Conservation (phyloP, 768 basidiomycete genomes). For the Lentinus brumalis region DNA sequence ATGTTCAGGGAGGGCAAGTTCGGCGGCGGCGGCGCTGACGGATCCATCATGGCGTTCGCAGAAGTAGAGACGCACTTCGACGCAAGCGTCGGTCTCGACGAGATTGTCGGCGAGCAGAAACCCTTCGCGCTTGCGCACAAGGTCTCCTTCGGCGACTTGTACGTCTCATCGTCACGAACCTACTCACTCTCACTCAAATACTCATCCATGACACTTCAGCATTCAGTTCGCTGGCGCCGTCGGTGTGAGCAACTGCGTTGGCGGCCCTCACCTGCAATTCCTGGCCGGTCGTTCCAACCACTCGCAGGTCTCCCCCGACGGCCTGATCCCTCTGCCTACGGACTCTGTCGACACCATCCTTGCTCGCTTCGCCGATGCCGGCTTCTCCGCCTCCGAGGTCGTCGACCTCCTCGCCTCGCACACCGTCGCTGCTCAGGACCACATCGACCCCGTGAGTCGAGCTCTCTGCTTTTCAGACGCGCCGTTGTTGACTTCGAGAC, state of each 20-base stretch:
- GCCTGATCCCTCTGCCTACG: constrained; percentile 21
- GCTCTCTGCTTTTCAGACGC: constrained; percentile 19
- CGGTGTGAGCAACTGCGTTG: constrained; percentile 27
- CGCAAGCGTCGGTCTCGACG: constrained; percentile 46
- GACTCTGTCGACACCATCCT: constrained; percentile 17
- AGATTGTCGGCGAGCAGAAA: constrained; percentile 22
- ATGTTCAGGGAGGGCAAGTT: constrained; percentile 13
- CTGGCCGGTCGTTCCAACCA: constrained; percentile 28
- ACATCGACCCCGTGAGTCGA: constrained; percentile 23
- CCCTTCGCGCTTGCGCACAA: constrained; percentile 15
- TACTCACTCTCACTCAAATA: neutral
- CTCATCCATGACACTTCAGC: constrained; percentile 16
- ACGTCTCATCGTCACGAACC: neutral
- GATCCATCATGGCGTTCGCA: constrained; percentile 49
- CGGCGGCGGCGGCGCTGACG: constrained; percentile 38
- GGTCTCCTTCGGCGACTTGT: constrained; percentile 19
- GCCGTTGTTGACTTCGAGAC: constrained; percentile 21
- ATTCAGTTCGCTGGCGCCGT: constrained; percentile 35
- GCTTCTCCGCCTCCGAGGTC: constrained; percentile 12
- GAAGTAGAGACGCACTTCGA: constrained; percentile 44
- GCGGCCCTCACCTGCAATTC: constrained; percentile 29
- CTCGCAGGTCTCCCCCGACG: constrained; percentile 17
- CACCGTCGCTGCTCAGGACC: constrained; percentile 26
- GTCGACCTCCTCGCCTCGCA: constrained; percentile 27
- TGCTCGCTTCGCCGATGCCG: constrained; percentile 7